Percentiles rank a stretch among this genome's conserved stretches.
Evolutionary conservation across 2,329 filamentous ascomycete species (phyloP).

Genomic region (Emergomyces pasteurianus): DNA sequence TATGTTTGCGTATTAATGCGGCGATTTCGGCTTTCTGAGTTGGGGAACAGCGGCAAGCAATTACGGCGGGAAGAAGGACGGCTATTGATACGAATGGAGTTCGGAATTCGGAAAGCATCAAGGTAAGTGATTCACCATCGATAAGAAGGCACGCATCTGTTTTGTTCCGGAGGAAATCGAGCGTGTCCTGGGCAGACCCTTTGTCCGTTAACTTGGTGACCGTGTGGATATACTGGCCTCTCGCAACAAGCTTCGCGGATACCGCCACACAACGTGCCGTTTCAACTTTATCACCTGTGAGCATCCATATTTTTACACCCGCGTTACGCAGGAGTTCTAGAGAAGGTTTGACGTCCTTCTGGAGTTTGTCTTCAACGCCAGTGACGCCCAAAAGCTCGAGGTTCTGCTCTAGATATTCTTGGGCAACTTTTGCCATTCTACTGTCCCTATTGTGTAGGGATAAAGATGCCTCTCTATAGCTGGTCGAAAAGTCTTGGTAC

Average conservation of each 20-base stretch:
- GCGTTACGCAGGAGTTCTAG: conserved; percentile 91
- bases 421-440: conserved; percentile 68
- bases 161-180: conserved; percentile 81
- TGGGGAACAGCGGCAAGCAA: conserved; percentile 91
- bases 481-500: conserved; percentile 66
- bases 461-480: conserved; percentile 68
- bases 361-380: conserved; percentile 92
- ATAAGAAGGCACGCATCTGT: conserved; percentile 80
- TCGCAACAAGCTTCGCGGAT: conserved; percentile 81
- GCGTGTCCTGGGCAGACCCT: conserved; percentile 72
- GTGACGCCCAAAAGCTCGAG: conserved; percentile 93
- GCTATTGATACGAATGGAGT: conserved; percentile 79
- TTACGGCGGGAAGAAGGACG: conserved; percentile 77
- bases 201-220: conserved; percentile 75
- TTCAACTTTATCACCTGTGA: conserved; percentile 97
- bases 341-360: conserved; percentile 89
- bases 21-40: conserved; percentile 96
- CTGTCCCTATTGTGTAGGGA: conserved; percentile 68
- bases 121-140: conserved; percentile 77
- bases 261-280: conserved; percentile 94
- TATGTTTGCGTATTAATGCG: conserved; percentile 76
- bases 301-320: conserved; percentile 99
- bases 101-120: conserved; percentile 74
- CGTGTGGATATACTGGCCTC: conserved; percentile 93
- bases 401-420: conserved; percentile 71